Conservation (phyloP, 371 early-diverging fungal species). For the Mortierella sp. region DNA sequence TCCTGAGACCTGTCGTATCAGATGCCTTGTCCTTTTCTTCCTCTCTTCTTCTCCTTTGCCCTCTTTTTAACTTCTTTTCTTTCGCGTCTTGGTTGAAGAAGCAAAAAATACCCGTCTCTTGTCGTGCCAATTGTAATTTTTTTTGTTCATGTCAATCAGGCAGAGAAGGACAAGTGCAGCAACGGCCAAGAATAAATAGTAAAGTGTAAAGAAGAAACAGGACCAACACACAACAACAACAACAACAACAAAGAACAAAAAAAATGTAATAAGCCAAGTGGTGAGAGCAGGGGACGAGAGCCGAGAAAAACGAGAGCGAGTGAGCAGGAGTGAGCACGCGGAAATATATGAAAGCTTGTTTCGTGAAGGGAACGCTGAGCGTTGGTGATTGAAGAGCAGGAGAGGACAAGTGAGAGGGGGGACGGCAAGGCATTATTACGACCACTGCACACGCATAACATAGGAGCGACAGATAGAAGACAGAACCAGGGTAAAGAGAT, state of each 20-base stretch:
- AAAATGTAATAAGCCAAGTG: neutral
- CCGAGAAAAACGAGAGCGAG: slow-evolving; percentile 12
- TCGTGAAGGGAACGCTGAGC: slow-evolving; percentile 1
- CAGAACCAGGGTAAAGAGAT: too few relatives aligned
- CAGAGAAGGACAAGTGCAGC: too few relatives aligned
- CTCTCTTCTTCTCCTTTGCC: neutral
- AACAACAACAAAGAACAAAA: neutral
- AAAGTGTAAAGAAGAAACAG: neutral
- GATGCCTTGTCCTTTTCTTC: neutral
- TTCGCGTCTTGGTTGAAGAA: too few relatives aligned
- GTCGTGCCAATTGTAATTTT: too few relatives aligned
- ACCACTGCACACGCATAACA: neutral
- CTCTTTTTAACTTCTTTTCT: neutral
- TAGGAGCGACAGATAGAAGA: neutral
- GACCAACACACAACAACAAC: neutral
- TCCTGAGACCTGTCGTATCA: neutral
- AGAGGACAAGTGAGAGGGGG: neutral
- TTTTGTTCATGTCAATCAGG: too few relatives aligned
- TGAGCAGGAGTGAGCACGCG: slow-evolving; percentile 6
- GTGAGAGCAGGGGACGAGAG: slow-evolving; percentile 11
- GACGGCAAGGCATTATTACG: neutral
- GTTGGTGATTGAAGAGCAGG: neutral
- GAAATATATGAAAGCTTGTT: slow-evolving; percentile 23
- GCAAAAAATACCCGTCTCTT: too few relatives aligned
- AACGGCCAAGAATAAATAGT: neutral